Evolutionary conservation across 805 yeast genomes (phyloP), one percentile per base, ranked within the genome.

Genomic region (Suhomyces prunicola): DNA sequence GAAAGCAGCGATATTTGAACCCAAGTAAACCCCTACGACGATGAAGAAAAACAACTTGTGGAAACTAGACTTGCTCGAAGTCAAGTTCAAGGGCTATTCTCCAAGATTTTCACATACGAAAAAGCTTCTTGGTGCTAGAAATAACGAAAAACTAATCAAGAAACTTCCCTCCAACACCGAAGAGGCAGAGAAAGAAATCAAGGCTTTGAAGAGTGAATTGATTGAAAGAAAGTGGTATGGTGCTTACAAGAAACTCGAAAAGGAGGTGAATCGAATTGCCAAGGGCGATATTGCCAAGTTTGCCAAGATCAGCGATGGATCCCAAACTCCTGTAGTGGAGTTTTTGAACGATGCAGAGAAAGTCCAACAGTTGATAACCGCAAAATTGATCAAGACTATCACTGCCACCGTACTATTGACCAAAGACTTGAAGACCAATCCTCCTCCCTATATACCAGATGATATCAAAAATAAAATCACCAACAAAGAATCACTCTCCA

Each of bases 31-130:
- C 2, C 36, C 36, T 4, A 10, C 4, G 6, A 24, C 15, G 31
- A 56, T 60, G 54, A 65, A 62, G 51, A 73, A 72, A 57, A 76
- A 75, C 50, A 79, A 76, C 54, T 65, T 77, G 44, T 82, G 85
- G 82, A 78, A 78, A 58, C 67, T 85, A 45, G 89, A 85, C 60
- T 64, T 83, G 24, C 66, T 85, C 36, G 87, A 85, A 58, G 72
- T 74, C 39, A 77, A 79, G 60, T 82, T 72, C 66, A 62, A 74
- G 29, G 62, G 70, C 5, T 59, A 70, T 24, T 60, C 67, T 17
- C 80, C 85, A 1, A 69, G 88, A 53, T 82, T 72, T 61, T 70
- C 76, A 1, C 73, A 75, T 47, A 83, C 87, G 2, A 78, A 71
- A 56, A 73, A 69, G 57, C 66, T 81, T 48, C 64, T 79, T 40